These are phyloP conservation scores for Balakata baccata DNA, from an alignment of 345 rosid species.

Conservation along the genomic window DNA sequence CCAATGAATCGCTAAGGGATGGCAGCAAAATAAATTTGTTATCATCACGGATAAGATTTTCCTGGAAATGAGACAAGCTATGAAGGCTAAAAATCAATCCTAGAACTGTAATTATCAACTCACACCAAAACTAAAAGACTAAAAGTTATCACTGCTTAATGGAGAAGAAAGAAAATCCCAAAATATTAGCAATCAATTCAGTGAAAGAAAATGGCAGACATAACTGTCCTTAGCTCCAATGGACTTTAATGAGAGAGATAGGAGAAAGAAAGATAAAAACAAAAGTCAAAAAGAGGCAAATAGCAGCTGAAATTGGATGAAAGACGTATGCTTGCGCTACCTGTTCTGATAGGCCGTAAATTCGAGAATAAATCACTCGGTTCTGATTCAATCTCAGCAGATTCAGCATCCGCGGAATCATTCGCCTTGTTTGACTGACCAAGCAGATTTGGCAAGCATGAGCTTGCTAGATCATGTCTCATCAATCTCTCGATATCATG, in stretches of 20 bases:
- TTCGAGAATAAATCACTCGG: slow-evolving; percentile 64
- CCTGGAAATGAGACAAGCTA: slow-evolving; percentile 56
- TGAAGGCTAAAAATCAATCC: background rate
- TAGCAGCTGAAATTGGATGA: background rate
- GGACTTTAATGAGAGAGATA: background rate
- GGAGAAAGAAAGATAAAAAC: too few relatives aligned
- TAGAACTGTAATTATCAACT: background rate
- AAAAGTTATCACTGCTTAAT: background rate
- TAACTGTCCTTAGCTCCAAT: background rate
- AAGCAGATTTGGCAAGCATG: slow-evolving; percentile 57
- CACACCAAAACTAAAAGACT: background rate
- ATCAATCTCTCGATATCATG: slow-evolving; percentile 95
- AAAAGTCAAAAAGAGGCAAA: background rate
- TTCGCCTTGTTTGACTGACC: slow-evolving; percentile 39
- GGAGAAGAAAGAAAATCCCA: background rate
- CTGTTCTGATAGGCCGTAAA: slow-evolving; percentile 86
- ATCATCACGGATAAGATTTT: slow-evolving; percentile 89
- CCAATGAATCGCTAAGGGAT: slow-evolving; percentile 93
- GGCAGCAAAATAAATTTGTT: slow-evolving; percentile 89
- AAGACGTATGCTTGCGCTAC: slow-evolving; percentile 32
- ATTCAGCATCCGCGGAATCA: slow-evolving; percentile 43
- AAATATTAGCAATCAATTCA: background rate
- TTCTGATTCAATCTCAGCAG: slow-evolving; percentile 57
- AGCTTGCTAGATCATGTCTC: slow-evolving; percentile 77
- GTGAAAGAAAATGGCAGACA: background rate